phyloP scores from a whole-genome alignment of 164 flowering plant genomes.

The Tetrastigma voinierianum region DNA sequence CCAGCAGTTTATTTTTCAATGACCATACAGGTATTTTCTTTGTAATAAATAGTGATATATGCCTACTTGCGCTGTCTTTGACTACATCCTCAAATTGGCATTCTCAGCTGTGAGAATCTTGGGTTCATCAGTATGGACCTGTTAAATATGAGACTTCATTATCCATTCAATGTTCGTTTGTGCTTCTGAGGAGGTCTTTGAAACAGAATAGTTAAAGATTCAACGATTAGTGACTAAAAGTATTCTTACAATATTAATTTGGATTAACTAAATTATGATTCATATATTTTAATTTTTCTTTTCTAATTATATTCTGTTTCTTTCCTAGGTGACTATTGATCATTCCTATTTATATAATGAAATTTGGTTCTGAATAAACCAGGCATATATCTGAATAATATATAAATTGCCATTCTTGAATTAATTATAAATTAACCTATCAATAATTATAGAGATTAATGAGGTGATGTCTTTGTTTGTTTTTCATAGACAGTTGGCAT shows the following conservation, averaged over 20 bases:
- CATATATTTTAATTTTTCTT: too few relatives aligned
- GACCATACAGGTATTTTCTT: neutral
- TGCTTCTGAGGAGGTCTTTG: slow-evolving; percentile 71
- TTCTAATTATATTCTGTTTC: too few relatives aligned
- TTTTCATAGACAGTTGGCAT: too few relatives aligned
- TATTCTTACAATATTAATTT: slow-evolving; percentile 82
- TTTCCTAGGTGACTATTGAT: too few relatives aligned
- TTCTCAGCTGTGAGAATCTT: slow-evolving; percentile 59
- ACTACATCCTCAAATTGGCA: slow-evolving; percentile 79
- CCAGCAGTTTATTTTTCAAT: too few relatives aligned
- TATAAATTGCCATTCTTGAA: too few relatives aligned
- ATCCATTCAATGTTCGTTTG: slow-evolving; percentile 73
- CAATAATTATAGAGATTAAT: slow-evolving; percentile 82
- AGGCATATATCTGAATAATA: too few relatives aligned
- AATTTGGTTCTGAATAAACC: too few relatives aligned
- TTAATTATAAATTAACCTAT: too few relatives aligned
- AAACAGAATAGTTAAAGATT: slow-evolving; percentile 81
- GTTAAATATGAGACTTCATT: slow-evolving; percentile 57
- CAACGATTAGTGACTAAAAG: slow-evolving; percentile 75
- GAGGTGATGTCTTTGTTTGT: slow-evolving; percentile 18
- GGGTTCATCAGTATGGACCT: slow-evolving; percentile 74
- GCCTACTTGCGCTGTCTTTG: slow-evolving; percentile 85
- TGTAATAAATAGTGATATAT: slow-evolving; percentile 86
- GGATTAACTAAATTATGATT: slow-evolving; percentile 34
- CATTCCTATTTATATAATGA: too few relatives aligned